Evolutionary conservation across 768 basidiomycete species (phyloP), one percentile per base, ranked within the genome.

Genomic region (Boletus insuetus): DNA sequence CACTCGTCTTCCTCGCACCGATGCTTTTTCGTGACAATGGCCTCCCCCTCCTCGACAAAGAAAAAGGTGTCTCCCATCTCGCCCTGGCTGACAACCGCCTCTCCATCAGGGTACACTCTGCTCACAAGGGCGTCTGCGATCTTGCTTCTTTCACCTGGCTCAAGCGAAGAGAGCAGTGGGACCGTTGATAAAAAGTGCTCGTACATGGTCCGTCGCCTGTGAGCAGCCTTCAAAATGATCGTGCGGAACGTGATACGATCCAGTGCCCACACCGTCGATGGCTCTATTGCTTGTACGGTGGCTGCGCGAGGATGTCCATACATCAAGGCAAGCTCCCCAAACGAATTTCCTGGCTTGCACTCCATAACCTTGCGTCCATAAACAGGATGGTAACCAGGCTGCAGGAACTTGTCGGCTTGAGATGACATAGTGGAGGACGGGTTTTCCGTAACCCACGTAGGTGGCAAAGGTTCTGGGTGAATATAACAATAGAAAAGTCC

Each of bases 201-300:
- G 70, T 98, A 98, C 89, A 97, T 95, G 63, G 90, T 91, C 49
- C 96, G 80, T 62, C 94, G 86, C 54, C 89, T 80, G 63, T 94
- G 89, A 34, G 94, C 93, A 49, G 92, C 87, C 71, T 94, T 94
- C 57, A 98, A 81, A 50, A 99, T 89, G 74, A 99, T 98, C 7
- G 94, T 97, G 44, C 97, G 85, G 86, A 98, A 99, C 4, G 95
- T 98, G 64, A 95, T 94, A 53, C 97, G 89, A 75, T 99, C 97
- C 61, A 99, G 79, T 11, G 90, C 87, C 97, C 97, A 99, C 26
- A 98, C 78, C 10, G 88, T 93, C 24, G 86, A 91, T 2, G 83
- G 76, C 53, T 91, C 86, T 43, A 89, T 83, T 11, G 96, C 86
- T 37, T 97, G 75, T 42, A 98, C 95, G 9, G 93, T 94, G 16